phyloP scores from a whole-genome alignment of 352 stramenopile genomes.

The Hyaloperonospora brassicae region DNA sequence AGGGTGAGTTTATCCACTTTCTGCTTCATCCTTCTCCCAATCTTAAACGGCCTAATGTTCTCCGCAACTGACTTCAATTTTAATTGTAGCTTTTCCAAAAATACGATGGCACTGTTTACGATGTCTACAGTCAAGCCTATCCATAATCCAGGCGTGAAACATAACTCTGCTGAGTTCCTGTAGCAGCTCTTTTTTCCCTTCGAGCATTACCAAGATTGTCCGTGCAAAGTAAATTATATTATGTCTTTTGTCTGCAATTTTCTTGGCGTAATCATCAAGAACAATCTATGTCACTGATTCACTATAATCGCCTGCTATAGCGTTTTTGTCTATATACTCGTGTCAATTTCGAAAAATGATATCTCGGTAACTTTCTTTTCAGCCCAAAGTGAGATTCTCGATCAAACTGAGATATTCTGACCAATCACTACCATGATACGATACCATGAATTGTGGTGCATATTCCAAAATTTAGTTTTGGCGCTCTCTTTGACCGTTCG shows the following conservation, averaged over 20 bases:
- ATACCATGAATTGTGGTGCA: constrained; percentile 11
- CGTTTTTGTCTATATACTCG: not conserved
- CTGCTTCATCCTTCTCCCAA: not conserved
- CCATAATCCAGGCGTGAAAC: constrained; percentile 7
- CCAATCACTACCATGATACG: constrained; percentile 1
- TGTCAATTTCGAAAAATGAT: not conserved
- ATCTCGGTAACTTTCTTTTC: not conserved
- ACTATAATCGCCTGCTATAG: not conserved
- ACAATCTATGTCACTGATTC: too few relatives aligned
- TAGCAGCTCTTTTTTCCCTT: constrained; percentile 10
- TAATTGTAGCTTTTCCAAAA: too few relatives aligned
- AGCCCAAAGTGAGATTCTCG: not conserved
- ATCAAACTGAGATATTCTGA: not conserved
- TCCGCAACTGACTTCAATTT: too few relatives aligned
- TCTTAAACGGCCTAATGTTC: not conserved
- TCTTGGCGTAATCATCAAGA: constrained; percentile 1
- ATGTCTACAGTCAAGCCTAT: constrained; percentile 4
- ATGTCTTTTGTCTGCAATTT: not conserved
- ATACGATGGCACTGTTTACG: not conserved
- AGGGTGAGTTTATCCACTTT: not conserved
- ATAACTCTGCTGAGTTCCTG: constrained; percentile 3
- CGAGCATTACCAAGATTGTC: constrained; percentile 6
- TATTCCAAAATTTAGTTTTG: constrained; percentile 16
- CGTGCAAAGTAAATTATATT: constrained; percentile 6
- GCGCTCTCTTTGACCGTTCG: too few relatives aligned